These are phyloP conservation scores for Vicia faba DNA, from an alignment of 306 rosid genomes.

Conservation along the genomic window DNA sequence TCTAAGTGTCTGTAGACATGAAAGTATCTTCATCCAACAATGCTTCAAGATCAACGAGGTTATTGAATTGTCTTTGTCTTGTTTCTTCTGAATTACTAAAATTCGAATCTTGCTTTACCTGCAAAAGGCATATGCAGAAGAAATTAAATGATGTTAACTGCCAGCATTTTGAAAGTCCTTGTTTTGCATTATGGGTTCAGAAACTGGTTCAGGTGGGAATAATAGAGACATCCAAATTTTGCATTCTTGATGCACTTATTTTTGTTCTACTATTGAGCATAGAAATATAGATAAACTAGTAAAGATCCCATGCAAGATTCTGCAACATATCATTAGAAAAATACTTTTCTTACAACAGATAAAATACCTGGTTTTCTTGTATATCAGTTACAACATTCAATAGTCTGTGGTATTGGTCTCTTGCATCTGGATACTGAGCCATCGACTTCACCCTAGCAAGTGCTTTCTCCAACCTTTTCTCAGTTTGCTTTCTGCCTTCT, in stretches of 20 bases:
- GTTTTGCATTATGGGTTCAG: not conserved
- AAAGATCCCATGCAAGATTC: not conserved
- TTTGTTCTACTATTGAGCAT: not conserved
- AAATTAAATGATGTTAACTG: not conserved
- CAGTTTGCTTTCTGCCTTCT: conserved; percentile 84
- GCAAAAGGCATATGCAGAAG: conserved; percentile 27
- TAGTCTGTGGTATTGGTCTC: conserved; percentile 81
- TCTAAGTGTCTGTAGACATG: conserved; percentile 51
- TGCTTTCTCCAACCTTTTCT: conserved; percentile 80
- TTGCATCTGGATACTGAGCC: conserved; percentile 89
- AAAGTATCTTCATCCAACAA: conserved; percentile 58
- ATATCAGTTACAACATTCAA: conserved; percentile 67
- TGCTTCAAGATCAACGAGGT: conserved; percentile 55
- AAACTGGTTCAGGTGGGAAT: not conserved
- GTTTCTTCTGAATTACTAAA: conserved; percentile 43
- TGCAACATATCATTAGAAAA: not conserved
- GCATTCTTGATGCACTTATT: not conserved
- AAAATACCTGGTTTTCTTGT: conserved; percentile 68
- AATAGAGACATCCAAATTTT: conserved; percentile 12
- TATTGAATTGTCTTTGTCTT: conserved; percentile 42
- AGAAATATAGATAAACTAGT: not conserved
- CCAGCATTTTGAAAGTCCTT: not conserved
- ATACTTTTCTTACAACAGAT: not conserved
- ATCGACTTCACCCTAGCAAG: conserved; percentile 90
- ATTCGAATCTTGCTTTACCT: conserved; percentile 49